Base-by-base conservation (phyloP, 2,329 filamentous ascomycete species). In the Paraconiothyrium brasiliense region DNA sequence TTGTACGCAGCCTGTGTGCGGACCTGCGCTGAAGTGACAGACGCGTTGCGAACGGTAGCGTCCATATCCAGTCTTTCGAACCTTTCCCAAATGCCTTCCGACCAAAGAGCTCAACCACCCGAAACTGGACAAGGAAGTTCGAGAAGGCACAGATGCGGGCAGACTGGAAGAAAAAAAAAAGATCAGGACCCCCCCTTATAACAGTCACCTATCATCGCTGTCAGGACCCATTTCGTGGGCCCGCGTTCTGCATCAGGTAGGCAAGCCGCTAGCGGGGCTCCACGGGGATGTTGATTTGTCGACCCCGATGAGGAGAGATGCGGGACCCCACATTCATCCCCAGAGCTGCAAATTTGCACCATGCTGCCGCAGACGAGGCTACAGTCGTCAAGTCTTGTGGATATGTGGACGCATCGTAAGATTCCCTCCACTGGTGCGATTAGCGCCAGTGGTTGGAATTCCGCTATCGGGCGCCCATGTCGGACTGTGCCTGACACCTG, bases 1-100 rank as follows among this genome's bases (percentile, higher is more conserved):
- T 72, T 67, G 66, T 71, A 71, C 20, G 71, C 71, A 14, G 65
- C 59, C 41, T 71, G 43, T 30, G 70, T 71, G 39, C 71, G 69
- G 30, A 67, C 54, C 49, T 70, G 61, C 50, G 70, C 69, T 22
- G 69, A 71, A 10, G 68, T 68, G 48, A 72, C 66, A 14, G 71
- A 73, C 35, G 71, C 67, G 48, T 63, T 73, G 43, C 69, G 68
- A 30, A 34, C 46, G 51, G 62, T 64, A 32, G 67, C 48, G 46
- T 70, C 69, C 71, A 73, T 73, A 51, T 41, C 68, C 57, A 20
- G 3, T n/a, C 14, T 49, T 43, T 49, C 35, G 27, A 41, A 22
- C 13, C 41, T 8, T n/a, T 34, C 24, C 54, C 30, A 24, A 41
- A n/a, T 27, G 3, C 34, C 3, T 27, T 16, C 24, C 46, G n/a